Base-by-base conservation (phyloP, 2,329 filamentous ascomycete species). In the Exutisphaerella laricina region DNA sequence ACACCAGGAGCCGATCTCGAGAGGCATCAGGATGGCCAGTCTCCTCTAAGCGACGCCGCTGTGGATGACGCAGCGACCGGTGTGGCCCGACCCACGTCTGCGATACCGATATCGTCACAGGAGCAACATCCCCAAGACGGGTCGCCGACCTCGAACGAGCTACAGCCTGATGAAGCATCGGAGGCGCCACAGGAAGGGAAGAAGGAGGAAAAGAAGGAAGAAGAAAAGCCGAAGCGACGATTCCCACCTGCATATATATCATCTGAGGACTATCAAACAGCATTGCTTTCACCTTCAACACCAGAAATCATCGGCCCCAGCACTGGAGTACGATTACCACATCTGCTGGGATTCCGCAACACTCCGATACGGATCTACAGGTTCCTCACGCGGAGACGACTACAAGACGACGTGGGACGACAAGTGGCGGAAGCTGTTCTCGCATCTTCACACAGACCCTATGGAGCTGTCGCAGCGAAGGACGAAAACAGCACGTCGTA, bases 321-420 rank as follows among this genome's bases (percentile, higher is more conserved):
- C 4, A 72, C 77, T 17, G 74, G 84, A 10, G 75, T 98, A 46
- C 72, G 78, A 30, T 85, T 94, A 65, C 90, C 90, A 1, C 90
- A 97, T 63, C 77, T 96, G 45, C 82, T 98, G 21, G 92, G 92
- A 47, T 94, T 98, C 72, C 71, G 85, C 50, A 90, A 92, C 69
- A 96, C 90, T 2, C 85, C 88, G 1, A 84, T 82, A 52, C 83
- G 92, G 47, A 74, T 97, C 48, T 85, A 84, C 60, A 85, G 92
- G 52, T 98, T 89, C 74, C 73, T 98, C 48, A 94, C 84, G 64
- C 82, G 84, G 48, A 84, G 92, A 41, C 70, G 78, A 50, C 74
- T 95, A n/a, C 90, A 90, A 50, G 90, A 98, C 60, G 75, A 82
- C 33, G 81, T 96, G 47, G 92, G 92, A 39, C 82, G 86, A 30